A percentile compares a stretch with the other conserved stretches of the same genome.
Conservation (phyloP, 1,284 basidiomycete genomes). For the Sutorius eximius region DNA sequence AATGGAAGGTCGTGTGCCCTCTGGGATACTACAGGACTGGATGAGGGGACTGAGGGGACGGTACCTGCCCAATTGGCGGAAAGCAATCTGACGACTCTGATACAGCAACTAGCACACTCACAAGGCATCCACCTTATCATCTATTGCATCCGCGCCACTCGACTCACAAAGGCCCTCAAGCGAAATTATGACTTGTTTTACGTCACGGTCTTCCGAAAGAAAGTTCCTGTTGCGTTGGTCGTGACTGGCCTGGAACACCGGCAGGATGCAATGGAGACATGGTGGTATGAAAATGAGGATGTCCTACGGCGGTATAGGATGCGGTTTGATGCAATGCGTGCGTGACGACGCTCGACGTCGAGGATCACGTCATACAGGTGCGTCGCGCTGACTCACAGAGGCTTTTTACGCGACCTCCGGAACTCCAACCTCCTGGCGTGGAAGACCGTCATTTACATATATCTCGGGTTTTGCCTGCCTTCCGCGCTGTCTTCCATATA, state of each 20-base stretch:
- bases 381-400: background rate
- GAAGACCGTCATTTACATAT: background rate
- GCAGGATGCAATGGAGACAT: background rate
- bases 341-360: background rate
- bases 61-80: too few relatives aligned
- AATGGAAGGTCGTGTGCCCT: too few relatives aligned
- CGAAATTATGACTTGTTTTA: slow-evolving; percentile 22
- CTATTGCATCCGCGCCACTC: slow-evolving; percentile 31
- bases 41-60: too few relatives aligned
- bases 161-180: slow-evolving; percentile 13
- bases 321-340: slow-evolving; percentile 1
- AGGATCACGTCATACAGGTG: background rate
- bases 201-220: slow-evolving; percentile 6
- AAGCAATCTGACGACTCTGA: slow-evolving; percentile 1
- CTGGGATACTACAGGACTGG: too few relatives aligned
- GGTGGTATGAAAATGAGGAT: background rate
- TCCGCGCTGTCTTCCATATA: background rate
- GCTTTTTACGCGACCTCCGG: background rate
- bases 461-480: background rate
- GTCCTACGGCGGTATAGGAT: background rate
- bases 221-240: slow-evolving; percentile 17
- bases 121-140: slow-evolving; percentile 35
- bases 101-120: background rate
- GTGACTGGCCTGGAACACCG: slow-evolving; percentile 6
- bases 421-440: background rate